phyloP scores from a whole-genome alignment of 2,329 filamentous ascomycete genomes.

The Neofusicoccum parvum region DNA sequence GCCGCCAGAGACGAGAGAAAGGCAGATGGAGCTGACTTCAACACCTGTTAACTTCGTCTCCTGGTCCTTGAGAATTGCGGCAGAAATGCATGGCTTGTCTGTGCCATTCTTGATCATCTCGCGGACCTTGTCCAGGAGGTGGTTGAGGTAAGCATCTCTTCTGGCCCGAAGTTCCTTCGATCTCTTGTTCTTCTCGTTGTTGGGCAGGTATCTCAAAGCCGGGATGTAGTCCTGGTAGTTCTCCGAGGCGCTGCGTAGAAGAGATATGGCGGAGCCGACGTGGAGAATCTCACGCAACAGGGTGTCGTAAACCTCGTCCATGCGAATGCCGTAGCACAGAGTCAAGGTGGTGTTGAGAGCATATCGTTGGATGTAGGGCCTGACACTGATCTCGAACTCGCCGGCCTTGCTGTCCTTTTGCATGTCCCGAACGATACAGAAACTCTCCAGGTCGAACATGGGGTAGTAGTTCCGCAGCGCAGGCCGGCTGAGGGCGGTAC shows the following conservation, averaged over 20 bases:
- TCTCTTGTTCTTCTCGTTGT: slow-evolving; percentile 53
- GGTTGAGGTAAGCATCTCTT: slow-evolving; percentile 54
- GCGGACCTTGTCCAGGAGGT: slow-evolving; percentile 53
- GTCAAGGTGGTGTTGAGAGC: slow-evolving; percentile 58
- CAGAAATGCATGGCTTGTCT: slow-evolving; percentile 58
- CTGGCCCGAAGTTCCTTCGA: slow-evolving; percentile 52
- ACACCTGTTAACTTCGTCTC: slow-evolving; percentile 56
- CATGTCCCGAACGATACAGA: slow-evolving; percentile 54
- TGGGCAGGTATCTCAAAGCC: slow-evolving; percentile 52
- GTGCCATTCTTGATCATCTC: slow-evolving; percentile 55
- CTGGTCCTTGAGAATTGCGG: slow-evolving; percentile 57
- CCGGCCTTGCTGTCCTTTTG: slow-evolving; percentile 47
- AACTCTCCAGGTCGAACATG: slow-evolving; percentile 59
- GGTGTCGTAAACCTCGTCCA: slow-evolving; percentile 56
- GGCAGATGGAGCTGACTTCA: slow-evolving; percentile 57
- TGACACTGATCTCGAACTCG: slow-evolving; percentile 47
- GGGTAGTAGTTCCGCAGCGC: slow-evolving; percentile 52
- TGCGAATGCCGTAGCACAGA: slow-evolving; percentile 57
- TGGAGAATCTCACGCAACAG: slow-evolving; percentile 56
- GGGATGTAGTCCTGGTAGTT: slow-evolving; percentile 59
- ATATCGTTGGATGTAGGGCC: slow-evolving; percentile 57
- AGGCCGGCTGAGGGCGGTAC: slow-evolving; percentile 49
- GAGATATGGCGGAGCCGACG: slow-evolving; percentile 55
- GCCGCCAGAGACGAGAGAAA: slow-evolving; percentile 56
- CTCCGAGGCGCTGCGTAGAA: slow-evolving; percentile 54